These are phyloP conservation scores for Eutrema japonicum DNA, from an alignment of 345 rosid species.

Conservation along the genomic window DNA sequence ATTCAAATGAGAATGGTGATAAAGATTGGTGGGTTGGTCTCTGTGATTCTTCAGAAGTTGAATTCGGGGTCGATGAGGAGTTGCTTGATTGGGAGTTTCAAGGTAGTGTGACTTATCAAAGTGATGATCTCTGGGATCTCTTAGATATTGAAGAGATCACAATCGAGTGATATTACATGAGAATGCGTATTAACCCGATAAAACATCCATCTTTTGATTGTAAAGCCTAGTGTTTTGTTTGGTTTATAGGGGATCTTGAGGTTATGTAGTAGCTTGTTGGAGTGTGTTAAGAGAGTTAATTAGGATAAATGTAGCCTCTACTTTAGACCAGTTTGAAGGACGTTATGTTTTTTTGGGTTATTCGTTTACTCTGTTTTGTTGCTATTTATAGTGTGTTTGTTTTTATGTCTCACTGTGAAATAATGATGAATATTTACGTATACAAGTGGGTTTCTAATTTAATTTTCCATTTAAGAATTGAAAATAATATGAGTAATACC, in stretches of 20 bases:
- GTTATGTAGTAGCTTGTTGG: constrained; percentile 20
- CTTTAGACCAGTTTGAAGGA: constrained; percentile 22
- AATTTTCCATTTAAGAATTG: background rate
- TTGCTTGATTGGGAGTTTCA: constrained; percentile 51
- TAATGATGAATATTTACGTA: background rate
- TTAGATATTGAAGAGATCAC: constrained; percentile 38
- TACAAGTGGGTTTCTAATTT: background rate
- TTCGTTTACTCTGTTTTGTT: background rate
- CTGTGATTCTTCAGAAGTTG: constrained; percentile 26
- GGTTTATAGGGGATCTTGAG: constrained; percentile 27
- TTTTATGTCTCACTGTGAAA: background rate
- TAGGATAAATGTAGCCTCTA: constrained; percentile 20
- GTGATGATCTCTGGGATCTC: constrained; percentile 41
- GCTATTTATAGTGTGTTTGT: background rate
- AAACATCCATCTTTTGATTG: constrained; percentile 23
- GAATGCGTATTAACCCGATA: background rate
- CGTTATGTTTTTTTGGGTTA: background rate
- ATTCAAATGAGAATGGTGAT: constrained; percentile 36
- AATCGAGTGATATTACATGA: constrained; percentile 14
- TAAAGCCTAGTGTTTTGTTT: constrained; percentile 34
- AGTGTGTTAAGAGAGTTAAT: constrained; percentile 9
- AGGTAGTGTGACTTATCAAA: constrained; percentile 29
- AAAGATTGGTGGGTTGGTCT: constrained; percentile 37
- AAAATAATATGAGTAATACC: background rate
- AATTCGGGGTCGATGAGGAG: constrained; percentile 42